Conservation (phyloP, 805 yeast genomes). For the Zygoascus bituminiphila region DNA sequence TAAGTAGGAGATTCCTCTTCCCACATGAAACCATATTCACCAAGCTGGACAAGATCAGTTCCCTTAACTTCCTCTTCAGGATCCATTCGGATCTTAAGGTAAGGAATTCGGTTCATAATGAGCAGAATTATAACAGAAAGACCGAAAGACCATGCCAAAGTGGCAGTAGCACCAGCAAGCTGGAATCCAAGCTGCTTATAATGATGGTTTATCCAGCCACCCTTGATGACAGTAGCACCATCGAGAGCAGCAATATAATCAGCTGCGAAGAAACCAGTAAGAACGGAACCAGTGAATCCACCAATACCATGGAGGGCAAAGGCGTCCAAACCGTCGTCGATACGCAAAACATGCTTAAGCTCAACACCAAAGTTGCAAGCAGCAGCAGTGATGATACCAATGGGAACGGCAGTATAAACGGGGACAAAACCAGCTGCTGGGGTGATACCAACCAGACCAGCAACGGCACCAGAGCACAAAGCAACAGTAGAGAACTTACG, state of each 20-base stretch:
- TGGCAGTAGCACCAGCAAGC: constrained; percentile 72
- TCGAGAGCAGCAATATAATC: constrained; percentile 84
- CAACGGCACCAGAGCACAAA: constrained; percentile 84
- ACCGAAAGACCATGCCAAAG: constrained; percentile 70
- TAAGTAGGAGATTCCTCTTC: constrained; percentile 8
- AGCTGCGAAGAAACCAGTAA: constrained; percentile 92
- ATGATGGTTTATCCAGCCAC: constrained; percentile 94
- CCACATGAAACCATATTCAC: constrained; percentile 61
- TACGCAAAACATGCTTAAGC: constrained; percentile 58
- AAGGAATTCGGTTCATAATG: constrained; percentile 72
- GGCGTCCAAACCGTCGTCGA: constrained; percentile 95
- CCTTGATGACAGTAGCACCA: constrained; percentile 53
- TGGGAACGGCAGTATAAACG: constrained; percentile 75
- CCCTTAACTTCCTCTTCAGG: constrained; percentile 89
- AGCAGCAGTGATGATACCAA: constrained; percentile 71
- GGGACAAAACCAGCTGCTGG: constrained; percentile 98
- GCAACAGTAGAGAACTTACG: constrained; percentile 93
- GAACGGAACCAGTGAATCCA: constrained; percentile 71
- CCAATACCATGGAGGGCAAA: constrained; percentile 93
- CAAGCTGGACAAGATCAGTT: constrained; percentile 83
- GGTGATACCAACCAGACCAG: constrained; percentile 91
- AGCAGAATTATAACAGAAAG: constrained; percentile 67
- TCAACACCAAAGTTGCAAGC: constrained; percentile 83
- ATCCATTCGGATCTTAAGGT: constrained; percentile 71
- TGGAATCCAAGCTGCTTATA: constrained; percentile 88